phyloP scores from a whole-genome alignment of 1,139 yeast species.

The Candida mesenterica region DNA sequence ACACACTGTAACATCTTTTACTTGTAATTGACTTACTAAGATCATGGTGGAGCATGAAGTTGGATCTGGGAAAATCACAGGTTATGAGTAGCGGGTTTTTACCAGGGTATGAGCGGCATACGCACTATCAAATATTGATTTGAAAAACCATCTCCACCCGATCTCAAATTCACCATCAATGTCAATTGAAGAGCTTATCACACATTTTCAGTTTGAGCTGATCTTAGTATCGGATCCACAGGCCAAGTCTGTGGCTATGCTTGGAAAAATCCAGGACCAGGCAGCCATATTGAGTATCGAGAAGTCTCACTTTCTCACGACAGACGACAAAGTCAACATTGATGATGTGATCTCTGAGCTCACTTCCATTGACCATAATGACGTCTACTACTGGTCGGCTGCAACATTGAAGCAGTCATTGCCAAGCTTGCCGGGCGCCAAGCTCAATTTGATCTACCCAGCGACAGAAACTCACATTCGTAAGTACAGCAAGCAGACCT shows the following conservation, averaged over 20 bases:
- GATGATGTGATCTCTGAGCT: constrained; percentile 31
- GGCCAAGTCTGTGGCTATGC: constrained; percentile 57
- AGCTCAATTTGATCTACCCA: constrained; percentile 79
- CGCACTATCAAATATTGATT: too few species aligned
- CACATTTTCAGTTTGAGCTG: constrained; percentile 38
- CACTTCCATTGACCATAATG: constrained; percentile 61
- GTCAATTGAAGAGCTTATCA: constrained; percentile 22
- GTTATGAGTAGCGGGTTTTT: too few species aligned
- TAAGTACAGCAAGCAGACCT: constrained; percentile 60
- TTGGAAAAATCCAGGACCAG: constrained; percentile 58
- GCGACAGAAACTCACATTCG: constrained; percentile 84
- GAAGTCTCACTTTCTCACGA: constrained; percentile 43
- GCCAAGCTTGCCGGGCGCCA: constrained; percentile 55
- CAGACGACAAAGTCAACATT: constrained; percentile 19
- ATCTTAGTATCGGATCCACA: constrained; percentile 59
- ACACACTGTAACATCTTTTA: too few species aligned
- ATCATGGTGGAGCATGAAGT: too few species aligned
- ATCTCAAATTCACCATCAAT: too few species aligned
- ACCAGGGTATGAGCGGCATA: too few species aligned
- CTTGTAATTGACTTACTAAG: too few species aligned
- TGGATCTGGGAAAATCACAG: too few species aligned
- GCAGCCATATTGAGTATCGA: constrained; percentile 75
- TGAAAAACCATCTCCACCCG: too few species aligned
- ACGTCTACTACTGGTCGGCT: constrained; percentile 81
- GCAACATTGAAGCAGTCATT: constrained; percentile 51